Base-by-base conservation (phyloP, 305 asterid genomes). In the Plantago lanceolata region DNA sequence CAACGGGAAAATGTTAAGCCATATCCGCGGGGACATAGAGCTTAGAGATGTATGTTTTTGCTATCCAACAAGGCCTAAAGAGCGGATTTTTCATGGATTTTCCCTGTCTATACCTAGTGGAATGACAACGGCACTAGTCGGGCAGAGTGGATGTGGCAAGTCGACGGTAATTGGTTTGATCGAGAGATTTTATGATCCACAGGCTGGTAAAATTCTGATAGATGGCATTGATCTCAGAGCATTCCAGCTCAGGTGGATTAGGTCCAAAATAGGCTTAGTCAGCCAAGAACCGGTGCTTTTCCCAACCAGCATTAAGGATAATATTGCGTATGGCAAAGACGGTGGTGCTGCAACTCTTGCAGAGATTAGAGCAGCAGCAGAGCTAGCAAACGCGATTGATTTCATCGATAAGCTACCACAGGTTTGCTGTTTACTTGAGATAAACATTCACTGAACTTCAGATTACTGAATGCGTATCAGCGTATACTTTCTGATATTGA, bases 141-240 rank as follows among this genome's bases (percentile, higher is more conserved):
- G 94, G 61, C 82, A 77, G 40, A 86, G 90, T 66, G 87, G 94
- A 40, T 78, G 88, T 44, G 94, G 94, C 43, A 86, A 86, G 52
- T 84, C 90, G 7, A 82, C 91, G 0, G 73, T 82, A 2, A 82
- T 82, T 56, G 66, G 83, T 67, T 73, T 86, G 29, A 40, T 86
- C 19, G 83, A 84, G 67, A 73, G 91, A 68, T 86, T 86, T 67
- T 86, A 86, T 55, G 91, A 86, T 33, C 91, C 88, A 43, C 73
- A 73, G 45, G 73, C 76, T 11, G 95, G 95, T 20, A 75, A 74
- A 63, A 63, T 86, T 3, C 57, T 80, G 54, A 55, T 82, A 18
- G 91, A 86, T 35, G 89, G 84, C 0, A 66, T 75, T 61, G 68
- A 82, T 74, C 57, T 84, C 61, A 84, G 71, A 62, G 56, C 65